Base-by-base conservation (phyloP, 2,329 filamentous ascomycete species). In the Zymoseptoria passerinii region DNA sequence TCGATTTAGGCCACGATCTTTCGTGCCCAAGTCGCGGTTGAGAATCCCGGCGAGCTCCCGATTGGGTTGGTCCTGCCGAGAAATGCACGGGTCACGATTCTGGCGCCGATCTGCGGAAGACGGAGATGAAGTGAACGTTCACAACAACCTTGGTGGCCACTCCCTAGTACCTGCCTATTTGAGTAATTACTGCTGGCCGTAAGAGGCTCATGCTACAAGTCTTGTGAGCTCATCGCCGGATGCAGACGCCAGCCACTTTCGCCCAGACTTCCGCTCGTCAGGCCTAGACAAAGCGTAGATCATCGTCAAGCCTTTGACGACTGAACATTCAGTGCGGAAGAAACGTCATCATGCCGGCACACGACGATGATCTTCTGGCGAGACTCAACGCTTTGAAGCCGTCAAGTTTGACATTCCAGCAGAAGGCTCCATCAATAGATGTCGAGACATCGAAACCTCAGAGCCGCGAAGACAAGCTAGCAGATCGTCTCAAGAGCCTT, bases 371-470 rank as follows among this genome's bases (percentile, higher is more conserved):
- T 58, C 74, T 80, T 19, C 74, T 79, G 56, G 76, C 77, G 19
- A 74, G 78, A 53, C 71, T 80, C 40, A 79, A 79, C 61, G 77
- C 77, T 13, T 71, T 80, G 52, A 78, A 78, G 64, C 73, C 74
- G 50, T 75, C 76, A 1, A 71, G 67, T 28, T 70, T 78, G 19
- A 72, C 63, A 54, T 66, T 78, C 18, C 54, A 65, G 48, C 52
- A 54, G 19, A 51, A 29, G 50, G 52, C 56, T 23, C 53, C 48
- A 58, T 56, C 64, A 16, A 55, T 65, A 9, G 65, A 69, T 49
- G 58, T 67, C 20, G 52, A 65, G 29, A 61, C 65, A 8, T 61
- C 59, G 49, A 54, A 62, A 35, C 61, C 65, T n/a, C 58, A 61
- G 19, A 62, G 67, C 28, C 54, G 61, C 8, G 66, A 67, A 57